These are phyloP conservation scores for Wallacemonas rigidus DNA, from an alignment of 208 protist genomes.

Conservation along the genomic window DNA sequence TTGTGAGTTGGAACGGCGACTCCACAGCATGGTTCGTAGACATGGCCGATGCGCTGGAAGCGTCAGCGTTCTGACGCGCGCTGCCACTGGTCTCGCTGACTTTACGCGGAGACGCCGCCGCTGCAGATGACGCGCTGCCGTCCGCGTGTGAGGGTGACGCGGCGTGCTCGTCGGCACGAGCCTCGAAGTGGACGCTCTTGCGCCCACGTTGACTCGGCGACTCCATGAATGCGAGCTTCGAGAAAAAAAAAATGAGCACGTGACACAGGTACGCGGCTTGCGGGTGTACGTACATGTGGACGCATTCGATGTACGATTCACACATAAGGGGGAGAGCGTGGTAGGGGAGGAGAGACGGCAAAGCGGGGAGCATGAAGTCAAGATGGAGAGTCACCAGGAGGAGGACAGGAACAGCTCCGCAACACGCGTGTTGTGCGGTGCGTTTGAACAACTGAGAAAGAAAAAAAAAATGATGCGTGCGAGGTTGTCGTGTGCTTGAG, in stretches of 20 bases:
- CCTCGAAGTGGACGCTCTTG: slow-evolving; percentile 25
- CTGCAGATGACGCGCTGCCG: neutral
- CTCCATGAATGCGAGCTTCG: neutral
- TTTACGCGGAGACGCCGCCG: neutral
- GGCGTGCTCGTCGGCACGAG: neutral
- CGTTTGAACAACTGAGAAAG: neutral
- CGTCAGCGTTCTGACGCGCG: neutral
- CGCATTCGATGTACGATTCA: no score
- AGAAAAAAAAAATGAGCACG: neutral
- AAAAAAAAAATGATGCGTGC: slow-evolving; percentile 12
- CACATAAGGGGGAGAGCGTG: no score
- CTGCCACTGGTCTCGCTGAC: no score
- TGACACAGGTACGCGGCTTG: no score
- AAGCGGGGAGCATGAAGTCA: no score
- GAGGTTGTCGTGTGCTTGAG: no score
- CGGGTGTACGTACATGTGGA: no score
- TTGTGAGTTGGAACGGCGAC: slow-evolving; percentile 51
- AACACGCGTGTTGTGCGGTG: no score
- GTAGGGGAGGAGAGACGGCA: no score
- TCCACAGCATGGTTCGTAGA: neutral
- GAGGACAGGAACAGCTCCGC: no score
- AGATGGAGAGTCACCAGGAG: no score
- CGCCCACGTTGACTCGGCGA: neutral
- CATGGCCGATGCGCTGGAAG: neutral
- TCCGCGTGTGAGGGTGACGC: neutral